Conservation (phyloP, 371 early-diverging fungal genomes). For the Haplosporangium sp. region DNA sequence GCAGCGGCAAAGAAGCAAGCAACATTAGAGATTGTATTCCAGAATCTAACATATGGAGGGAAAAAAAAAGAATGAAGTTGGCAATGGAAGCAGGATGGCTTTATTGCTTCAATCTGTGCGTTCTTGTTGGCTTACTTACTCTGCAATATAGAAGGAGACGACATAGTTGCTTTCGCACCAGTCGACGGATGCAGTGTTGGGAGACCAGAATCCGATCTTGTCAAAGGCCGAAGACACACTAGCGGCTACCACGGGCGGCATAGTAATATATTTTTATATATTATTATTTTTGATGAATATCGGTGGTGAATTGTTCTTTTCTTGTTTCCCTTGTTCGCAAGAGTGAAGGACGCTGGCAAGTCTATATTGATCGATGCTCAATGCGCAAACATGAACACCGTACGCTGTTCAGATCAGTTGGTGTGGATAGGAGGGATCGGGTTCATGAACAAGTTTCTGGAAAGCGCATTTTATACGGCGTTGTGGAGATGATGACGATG, state of each 20-base stretch:
- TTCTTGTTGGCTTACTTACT: slow-evolving; percentile 30
- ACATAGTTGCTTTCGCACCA: slow-evolving; percentile 79
- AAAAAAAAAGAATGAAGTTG: neutral
- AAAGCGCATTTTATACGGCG: no score
- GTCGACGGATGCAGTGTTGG: slow-evolving; percentile 53
- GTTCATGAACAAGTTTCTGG: no score
- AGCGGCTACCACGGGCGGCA: slow-evolving; percentile 28
- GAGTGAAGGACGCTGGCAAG: no score
- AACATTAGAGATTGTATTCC: slow-evolving; percentile 39
- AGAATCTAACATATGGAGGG: slow-evolving; percentile 19
- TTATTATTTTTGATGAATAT: neutral
- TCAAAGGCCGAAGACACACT: slow-evolving; percentile 36
- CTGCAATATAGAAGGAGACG: slow-evolving; percentile 68
- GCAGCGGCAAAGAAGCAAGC: slow-evolving; percentile 23
- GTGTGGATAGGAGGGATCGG: no score
- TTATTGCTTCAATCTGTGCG: no score
- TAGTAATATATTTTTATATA: neutral
- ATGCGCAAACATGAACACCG: no score
- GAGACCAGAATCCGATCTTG: slow-evolving; percentile 52
- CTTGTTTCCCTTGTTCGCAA: no score
- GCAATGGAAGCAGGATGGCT: neutral
- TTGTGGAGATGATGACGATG: no score
- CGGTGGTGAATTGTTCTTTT: neutral
- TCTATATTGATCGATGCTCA: no score
- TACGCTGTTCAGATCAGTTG: no score